Base-by-base conservation (phyloP, 768 basidiomycete genomes). In the Pleurotus eryngii region DNA sequence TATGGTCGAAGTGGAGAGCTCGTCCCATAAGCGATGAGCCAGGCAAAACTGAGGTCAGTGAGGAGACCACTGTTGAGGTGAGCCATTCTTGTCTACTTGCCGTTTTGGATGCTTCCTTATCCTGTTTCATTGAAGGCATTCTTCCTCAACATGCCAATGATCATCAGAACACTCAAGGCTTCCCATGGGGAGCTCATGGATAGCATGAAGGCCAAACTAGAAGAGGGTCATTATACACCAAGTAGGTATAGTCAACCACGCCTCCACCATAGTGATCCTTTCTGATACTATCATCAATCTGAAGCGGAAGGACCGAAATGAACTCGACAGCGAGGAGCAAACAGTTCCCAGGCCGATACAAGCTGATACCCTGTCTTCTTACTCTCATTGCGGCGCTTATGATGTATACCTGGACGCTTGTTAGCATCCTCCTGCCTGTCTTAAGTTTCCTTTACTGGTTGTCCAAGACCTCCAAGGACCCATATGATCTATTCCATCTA, bases 401-500 rank as follows among this genome's bases (percentile, higher is more conserved):
- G 24, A 26, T 35, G 30, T 35, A 35, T 35, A 11, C 30, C 30
- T 35, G 30, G 30, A 35, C 30, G 11, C 30, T 35, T 18, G 35
- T 60, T 2, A 8, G 55, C 26, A 15, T 57, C 15, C 30, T 59
- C 46, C 46, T 56, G 15, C 38, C 59, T 42, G 58, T 55, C 60
- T 35, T 59, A 2, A 15, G 27, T 14, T 9, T 54, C 15, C 30
- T 49, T 20, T 47, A 43, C 11, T 26, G 46, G 20, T 43, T 55
- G 9, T 51, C 24, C 47, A 59, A 56, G 46, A 55, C 56, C 1
- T 54, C 66, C 3, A 67, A 57, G 8, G 84, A 85, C 60, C 82
- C 82, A 11, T 88, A 86, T 64, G 80, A 81, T 6, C 65, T 81
- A 2, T 86, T 83, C 59, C 85, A 88, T 64, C 68, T 84, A 12